phyloP scores from a whole-genome alignment of 768 basidiomycete species.

The Crucibulum laeve region DNA sequence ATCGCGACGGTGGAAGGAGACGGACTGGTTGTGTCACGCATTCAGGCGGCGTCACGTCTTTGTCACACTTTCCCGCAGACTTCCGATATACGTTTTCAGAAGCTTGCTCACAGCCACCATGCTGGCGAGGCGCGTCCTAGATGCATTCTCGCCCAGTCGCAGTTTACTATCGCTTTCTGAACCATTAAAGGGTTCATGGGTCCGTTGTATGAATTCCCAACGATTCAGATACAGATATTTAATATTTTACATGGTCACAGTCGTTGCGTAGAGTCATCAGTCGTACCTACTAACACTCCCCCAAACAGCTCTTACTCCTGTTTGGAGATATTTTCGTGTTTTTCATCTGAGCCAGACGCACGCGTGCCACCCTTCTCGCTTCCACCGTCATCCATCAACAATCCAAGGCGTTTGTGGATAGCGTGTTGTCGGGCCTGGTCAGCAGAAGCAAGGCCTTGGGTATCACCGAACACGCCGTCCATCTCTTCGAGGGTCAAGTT shows the following conservation, averaged over 20 bases:
- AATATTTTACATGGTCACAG: too few species aligned
- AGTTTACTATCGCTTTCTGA: neutral
- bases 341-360: neutral
- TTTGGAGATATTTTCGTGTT: too few species aligned
- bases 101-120: neutral
- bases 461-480: constrained; percentile 71
- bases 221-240: too few species aligned
- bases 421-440: constrained; percentile 44
- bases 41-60: constrained; percentile 13
- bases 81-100: constrained; percentile 20
- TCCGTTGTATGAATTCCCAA: too few species aligned
- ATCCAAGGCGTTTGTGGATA: constrained; percentile 62
- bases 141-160: neutral
- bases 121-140: neutral
- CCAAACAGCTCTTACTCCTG: too few species aligned
- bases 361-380: constrained; percentile 6
- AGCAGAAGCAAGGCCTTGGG: constrained; percentile 44
- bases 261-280: too few species aligned
- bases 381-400: constrained; percentile 10
- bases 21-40: constrained; percentile 14
- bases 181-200: too few species aligned
- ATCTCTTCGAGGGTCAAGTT: constrained; percentile 73
- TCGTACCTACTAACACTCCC: too few species aligned
- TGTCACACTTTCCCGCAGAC: constrained; percentile 22
- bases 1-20: constrained; percentile 17